Evolutionary conservation across 2,329 filamentous ascomycete genomes (phyloP).

Genomic region (Trichoderma sp.): DNA sequence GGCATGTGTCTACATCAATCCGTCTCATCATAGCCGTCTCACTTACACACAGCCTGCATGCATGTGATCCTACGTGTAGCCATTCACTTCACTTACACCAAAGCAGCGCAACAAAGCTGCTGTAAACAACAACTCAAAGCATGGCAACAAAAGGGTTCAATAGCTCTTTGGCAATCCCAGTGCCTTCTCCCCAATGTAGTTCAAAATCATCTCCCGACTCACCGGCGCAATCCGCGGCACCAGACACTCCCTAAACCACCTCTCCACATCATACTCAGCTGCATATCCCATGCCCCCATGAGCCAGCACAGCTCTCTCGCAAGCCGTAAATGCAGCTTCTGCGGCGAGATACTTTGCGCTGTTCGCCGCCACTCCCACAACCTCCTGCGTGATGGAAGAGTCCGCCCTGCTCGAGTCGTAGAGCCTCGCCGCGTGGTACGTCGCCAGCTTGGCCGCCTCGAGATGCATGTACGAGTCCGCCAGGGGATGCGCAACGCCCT

Average conservation of each 20-base stretch:
- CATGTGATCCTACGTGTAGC: too few species aligned
- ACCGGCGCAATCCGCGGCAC: slow-evolving; percentile 64
- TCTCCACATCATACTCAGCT: slow-evolving; percentile 61
- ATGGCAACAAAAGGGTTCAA: slow-evolving; percentile 29
- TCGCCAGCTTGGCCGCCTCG: slow-evolving; percentile 62
- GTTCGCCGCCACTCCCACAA: slow-evolving; percentile 63
- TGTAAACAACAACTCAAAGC: not conserved
- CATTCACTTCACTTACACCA: not conserved
- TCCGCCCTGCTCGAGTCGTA: slow-evolving; percentile 56
- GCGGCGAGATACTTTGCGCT: slow-evolving; percentile 69
- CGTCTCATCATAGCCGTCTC: not conserved
- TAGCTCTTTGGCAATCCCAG: slow-evolving; percentile 67
- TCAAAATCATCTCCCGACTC: slow-evolving; percentile 71
- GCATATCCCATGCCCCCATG: slow-evolving; percentile 66
- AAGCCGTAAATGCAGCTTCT: slow-evolving; percentile 61
- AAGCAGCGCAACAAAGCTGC: too few species aligned
- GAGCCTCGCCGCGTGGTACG: slow-evolving; percentile 61
- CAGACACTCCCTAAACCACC: slow-evolving; percentile 62
- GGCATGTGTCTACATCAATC: not conserved
- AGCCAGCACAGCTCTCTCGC: slow-evolving; percentile 57
- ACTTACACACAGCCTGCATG: not conserved
- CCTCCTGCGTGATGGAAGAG: slow-evolving; percentile 48
- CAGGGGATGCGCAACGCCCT: slow-evolving; percentile 62
- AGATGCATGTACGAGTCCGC: slow-evolving; percentile 64
- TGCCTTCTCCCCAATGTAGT: slow-evolving; percentile 67